Evolutionary conservation across 257 asterid species (phyloP).

Genomic region (Solanum sparsipilum): DNA sequence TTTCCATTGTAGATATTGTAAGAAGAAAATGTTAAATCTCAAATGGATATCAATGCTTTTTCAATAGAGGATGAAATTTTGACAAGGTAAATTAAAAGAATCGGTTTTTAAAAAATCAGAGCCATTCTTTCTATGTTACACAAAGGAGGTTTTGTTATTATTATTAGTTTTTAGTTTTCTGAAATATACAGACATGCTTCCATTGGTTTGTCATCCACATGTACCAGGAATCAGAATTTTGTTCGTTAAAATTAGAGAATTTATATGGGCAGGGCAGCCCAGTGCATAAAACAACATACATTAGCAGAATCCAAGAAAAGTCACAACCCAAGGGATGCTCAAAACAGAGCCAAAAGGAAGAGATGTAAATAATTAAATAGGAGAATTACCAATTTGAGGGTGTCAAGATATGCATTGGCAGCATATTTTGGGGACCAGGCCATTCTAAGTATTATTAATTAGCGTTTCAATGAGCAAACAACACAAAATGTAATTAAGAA

Average conservation of each 20-base stretch:
- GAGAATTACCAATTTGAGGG: slow-evolving; percentile 41
- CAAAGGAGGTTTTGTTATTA: not conserved
- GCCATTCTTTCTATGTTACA: not conserved
- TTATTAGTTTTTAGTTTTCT: not conserved
- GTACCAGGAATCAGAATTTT: not conserved
- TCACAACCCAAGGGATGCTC: not conserved
- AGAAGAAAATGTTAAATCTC: not conserved
- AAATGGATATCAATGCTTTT: not conserved
- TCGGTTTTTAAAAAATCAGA: not conserved
- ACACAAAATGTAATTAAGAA: not conserved
- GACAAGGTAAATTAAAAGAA: not conserved
- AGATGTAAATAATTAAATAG: not conserved
- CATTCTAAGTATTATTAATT: slow-evolving; percentile 10
- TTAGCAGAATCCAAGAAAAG: not conserved
- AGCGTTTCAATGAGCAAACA: not conserved
- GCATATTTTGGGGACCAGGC: slow-evolving; percentile 56
- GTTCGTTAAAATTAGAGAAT: not conserved
- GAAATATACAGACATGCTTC: not conserved
- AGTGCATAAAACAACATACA: not conserved
- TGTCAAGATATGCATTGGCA: slow-evolving; percentile 55
- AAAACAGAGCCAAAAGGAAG: not conserved
- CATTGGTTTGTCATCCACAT: not conserved
- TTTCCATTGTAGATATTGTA: not conserved
- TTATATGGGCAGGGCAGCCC: not conserved
- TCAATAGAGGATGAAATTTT: not conserved